Evolutionary conservation across 306 rosid species (phyloP).

Genomic region (Arachis hypogaea): DNA sequence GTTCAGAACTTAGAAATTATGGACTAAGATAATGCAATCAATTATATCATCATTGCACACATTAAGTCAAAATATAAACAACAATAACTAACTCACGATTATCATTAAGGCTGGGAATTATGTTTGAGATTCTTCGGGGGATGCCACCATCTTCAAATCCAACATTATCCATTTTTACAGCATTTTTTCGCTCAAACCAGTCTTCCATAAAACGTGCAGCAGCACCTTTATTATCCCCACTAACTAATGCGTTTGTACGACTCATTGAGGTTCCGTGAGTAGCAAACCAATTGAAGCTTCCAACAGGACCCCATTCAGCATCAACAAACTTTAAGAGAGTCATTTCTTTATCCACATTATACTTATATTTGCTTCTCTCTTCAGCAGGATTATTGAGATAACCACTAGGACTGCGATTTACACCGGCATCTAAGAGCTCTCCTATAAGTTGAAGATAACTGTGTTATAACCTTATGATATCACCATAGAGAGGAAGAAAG

Average conservation of each 20-base stretch:
- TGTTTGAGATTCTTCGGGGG: constrained; percentile 61
- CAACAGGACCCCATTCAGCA: constrained; percentile 86
- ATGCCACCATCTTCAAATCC: constrained; percentile 43
- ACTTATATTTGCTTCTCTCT: constrained; percentile 79
- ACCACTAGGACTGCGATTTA: constrained; percentile 94
- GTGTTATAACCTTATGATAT: constrained; percentile 16
- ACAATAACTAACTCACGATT: constrained; percentile 48
- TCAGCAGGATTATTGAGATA: constrained; percentile 86
- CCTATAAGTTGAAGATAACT: constrained; percentile 60
- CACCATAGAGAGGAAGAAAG: constrained; percentile 24
- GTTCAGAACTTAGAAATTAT: constrained; percentile 19
- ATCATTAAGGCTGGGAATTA: constrained; percentile 43
- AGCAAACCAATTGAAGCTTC: constrained; percentile 96
- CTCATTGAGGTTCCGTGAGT: constrained; percentile 99
- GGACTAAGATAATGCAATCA: constrained; percentile 5
- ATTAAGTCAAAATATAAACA: constrained; percentile 3
- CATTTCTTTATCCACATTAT: constrained; percentile 90
- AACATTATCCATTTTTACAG: constrained; percentile 30
- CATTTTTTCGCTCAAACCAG: constrained; percentile 70
- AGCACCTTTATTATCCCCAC: constrained; percentile 97
- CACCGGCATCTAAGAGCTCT: constrained; percentile 83
- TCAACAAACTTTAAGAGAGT: constrained; percentile 84
- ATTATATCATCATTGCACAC: not conserved
- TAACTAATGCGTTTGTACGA: constrained; percentile 80
- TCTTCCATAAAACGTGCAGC: constrained; percentile 99